Percentiles rank a stretch among this genome's conserved stretches.
Conservation (phyloP, 805 yeast genomes). For the Lipomyces sp. region DNA sequence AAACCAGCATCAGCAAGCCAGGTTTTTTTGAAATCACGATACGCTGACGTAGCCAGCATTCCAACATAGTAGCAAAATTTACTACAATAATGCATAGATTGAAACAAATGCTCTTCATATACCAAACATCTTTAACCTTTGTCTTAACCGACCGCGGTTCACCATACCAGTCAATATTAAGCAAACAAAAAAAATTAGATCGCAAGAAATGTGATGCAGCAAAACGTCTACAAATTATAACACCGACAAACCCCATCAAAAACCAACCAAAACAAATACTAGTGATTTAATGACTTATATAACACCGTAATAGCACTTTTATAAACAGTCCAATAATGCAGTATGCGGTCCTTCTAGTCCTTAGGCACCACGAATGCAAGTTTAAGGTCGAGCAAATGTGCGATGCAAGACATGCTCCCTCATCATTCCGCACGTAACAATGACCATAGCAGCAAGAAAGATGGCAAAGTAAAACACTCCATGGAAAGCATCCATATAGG, state of each 20-base stretch:
- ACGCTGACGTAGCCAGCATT: too few relatives aligned
- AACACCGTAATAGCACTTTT: not conserved
- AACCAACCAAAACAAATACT: too few relatives aligned
- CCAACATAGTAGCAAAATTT: too few relatives aligned
- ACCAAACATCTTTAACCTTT: not conserved
- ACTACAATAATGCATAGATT: not conserved
- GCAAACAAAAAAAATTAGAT: not conserved
- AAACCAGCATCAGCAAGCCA: too few relatives aligned
- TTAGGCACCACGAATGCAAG: not conserved
- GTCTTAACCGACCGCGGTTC: too few relatives aligned
- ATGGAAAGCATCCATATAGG: slow-evolving; percentile 35
- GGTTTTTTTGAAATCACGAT: too few relatives aligned
- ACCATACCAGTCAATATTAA: too few relatives aligned
- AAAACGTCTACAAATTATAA: too few relatives aligned
- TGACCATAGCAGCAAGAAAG: slow-evolving; percentile 26
- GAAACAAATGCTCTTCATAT: not conserved
- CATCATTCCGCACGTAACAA: slow-evolving; percentile 33
- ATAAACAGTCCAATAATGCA: not conserved
- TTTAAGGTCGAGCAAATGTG: slow-evolving; percentile 14
- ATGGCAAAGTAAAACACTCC: slow-evolving; percentile 34
- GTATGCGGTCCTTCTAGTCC: not conserved
- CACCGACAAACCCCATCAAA: too few relatives aligned
- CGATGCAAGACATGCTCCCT: slow-evolving; percentile 29
- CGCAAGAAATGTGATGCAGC: not conserved
- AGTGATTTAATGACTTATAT: too few relatives aligned